Conservation (phyloP, 2,329 filamentous ascomycete species). For the Exophiala spinifera region DNA sequence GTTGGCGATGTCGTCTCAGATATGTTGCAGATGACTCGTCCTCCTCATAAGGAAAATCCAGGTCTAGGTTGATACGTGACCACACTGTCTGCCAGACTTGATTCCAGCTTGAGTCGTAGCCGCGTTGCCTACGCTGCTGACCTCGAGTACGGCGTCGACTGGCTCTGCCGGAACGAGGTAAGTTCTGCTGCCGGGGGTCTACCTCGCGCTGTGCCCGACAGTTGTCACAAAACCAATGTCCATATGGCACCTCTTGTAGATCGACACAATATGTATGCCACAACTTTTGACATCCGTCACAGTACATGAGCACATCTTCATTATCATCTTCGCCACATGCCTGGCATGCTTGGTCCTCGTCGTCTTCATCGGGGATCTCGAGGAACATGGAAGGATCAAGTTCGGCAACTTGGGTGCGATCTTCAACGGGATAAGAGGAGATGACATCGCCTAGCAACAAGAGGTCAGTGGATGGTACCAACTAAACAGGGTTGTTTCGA, state of each 20-base stretch:
- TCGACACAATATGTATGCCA: conserved; percentile 93
- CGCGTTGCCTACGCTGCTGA: conserved; percentile 43
- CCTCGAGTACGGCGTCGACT: conserved; percentile 48
- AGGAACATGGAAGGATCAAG: conserved; percentile 75
- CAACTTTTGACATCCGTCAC: conserved; percentile 83
- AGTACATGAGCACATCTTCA: conserved; percentile 81
- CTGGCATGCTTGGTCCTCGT: conserved; percentile 69
- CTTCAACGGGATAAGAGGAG: conserved; percentile 56
- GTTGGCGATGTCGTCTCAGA: conserved; percentile 51
- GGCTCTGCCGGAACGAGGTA: conserved; percentile 38
- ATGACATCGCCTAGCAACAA: conserved; percentile 52
- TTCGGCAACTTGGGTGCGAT: conserved; percentile 72
- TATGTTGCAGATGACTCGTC: conserved; percentile 59
- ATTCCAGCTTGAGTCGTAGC: conserved; percentile 61
- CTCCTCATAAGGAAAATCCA: conserved; percentile 82
- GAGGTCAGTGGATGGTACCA: conserved; percentile 1
- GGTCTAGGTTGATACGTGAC: conserved; percentile 71
- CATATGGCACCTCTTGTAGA: conserved; percentile 70
- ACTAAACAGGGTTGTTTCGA: conserved; percentile 29
- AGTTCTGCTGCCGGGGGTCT: conserved; percentile 35
- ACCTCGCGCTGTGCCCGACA: conserved; percentile 57
- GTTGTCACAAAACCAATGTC: conserved; percentile 87
- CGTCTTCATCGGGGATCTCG: conserved; percentile 66
- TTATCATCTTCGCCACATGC: conserved; percentile 79
- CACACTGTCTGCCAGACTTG: conserved; percentile 87